A percentile compares a stretch with the other conserved stretches of the same genome.
These are phyloP conservation scores for Lactifluus subvellereus DNA, from an alignment of 768 basidiomycete genomes.

Conservation along the genomic window DNA sequence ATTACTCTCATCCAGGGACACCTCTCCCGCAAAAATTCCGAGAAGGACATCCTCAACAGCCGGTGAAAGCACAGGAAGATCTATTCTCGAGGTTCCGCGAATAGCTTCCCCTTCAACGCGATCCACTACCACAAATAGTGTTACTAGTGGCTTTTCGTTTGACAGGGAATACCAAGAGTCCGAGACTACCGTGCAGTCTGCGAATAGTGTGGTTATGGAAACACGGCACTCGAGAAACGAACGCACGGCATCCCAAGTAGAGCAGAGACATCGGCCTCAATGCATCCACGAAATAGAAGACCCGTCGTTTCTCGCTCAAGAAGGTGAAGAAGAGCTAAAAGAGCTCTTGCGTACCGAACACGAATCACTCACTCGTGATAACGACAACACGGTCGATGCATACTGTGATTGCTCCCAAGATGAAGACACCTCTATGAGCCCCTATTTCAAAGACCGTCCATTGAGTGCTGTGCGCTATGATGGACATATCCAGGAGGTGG, in stretches of 20 bases:
- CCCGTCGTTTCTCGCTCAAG: constrained; percentile 29
- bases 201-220: constrained; percentile 26
- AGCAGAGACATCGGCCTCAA: constrained; percentile 9
- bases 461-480: constrained; percentile 38
- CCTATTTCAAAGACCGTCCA: constrained; percentile 18
- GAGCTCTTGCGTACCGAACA: constrained; percentile 11
- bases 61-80: not conserved
- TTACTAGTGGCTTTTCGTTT: constrained; percentile 32
- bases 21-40: constrained; percentile 1
- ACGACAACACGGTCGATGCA: constrained; percentile 11
- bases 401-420: constrained; percentile 26
- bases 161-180: constrained; percentile 34
- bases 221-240: constrained; percentile 12
- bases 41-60: constrained; percentile 14
- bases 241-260: constrained; percentile 6
- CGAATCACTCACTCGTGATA: constrained; percentile 8
- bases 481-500: constrained; percentile 52
- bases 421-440: not conserved
- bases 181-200: constrained; percentile 28
- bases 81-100: constrained; percentile 1
- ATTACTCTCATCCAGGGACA: constrained; percentile 26
- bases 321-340: constrained; percentile 16
- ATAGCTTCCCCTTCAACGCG: constrained; percentile 28
- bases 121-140: constrained; percentile 34
- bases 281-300: constrained; percentile 55